Evolutionary conservation across 208 protist species (phyloP), one percentile per base, ranked within the genome.

Genomic region (Leishmania tropica): DNA sequence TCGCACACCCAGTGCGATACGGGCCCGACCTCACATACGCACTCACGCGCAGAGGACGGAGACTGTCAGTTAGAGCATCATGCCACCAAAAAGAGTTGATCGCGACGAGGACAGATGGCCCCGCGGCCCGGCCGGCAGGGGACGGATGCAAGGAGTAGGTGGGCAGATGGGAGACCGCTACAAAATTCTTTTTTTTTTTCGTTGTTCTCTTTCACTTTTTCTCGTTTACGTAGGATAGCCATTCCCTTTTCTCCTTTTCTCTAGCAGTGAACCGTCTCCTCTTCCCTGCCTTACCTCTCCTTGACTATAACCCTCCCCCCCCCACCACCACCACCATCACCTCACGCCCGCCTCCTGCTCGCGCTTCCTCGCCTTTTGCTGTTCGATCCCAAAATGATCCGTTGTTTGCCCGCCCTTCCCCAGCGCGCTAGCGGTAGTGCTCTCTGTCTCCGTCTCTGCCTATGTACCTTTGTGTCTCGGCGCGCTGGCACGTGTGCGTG

Each of bases 221-320:
- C 60, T 19, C 75, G 6, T 5, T 74, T 31, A 65, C 76, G 17
- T 76, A 70, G 65, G 24, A 65, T 72, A 68, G 62, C 67, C 40
- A 60, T 68, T 83, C 79, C 21, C 7, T 17, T 31, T 79, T 80
- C 58, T n/a, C 71, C n/a, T 73, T 37, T 53, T n/a, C 53, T 77
- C 40, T 37, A 73, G 7, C 75, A 47, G 3, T 82, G 24, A 48
- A 37, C 65, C 3, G 5, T n/a, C 37, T 21, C 37, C 1, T 13
- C 37, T 40, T 68, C 28, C 37, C 28, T 64, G 58, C n/a, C 31
- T 42, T 11, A 24, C 15, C 31, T 37, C 31, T 42, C 15, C 8
- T 40, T 7, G 62, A 28, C 31, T 31, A 40, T 21, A 28, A 28
- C 0, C 11, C 28, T 11, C 51, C 51, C 10, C 48, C 17, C 17